Base-by-base conservation (phyloP, 2,329 filamentous ascomycete genomes). In the Penicillium polonicum region DNA sequence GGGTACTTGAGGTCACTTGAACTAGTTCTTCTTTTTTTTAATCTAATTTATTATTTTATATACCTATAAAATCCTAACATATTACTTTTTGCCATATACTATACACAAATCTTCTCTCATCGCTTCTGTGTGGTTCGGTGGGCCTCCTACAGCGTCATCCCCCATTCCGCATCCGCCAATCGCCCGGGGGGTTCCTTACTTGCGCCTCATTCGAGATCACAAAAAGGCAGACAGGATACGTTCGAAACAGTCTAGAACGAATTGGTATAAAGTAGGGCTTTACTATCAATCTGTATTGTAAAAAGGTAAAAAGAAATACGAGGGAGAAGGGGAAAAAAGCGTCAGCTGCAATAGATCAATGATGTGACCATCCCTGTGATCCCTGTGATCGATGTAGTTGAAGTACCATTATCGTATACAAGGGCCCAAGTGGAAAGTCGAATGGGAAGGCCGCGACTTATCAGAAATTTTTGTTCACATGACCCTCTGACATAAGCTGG, bases 91-190 rank as follows among this genome's bases (percentile, higher is more conserved):
- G 42, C 31, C 31, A 35, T 33, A 10, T 19, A 33, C 17, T 33
- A 23, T 53, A 29, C 39, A 29, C 33, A 42, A 35, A 41, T 36
- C 48, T 48, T 41, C 45, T 48, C 45, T 51, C 51, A 43, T 61
- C 62, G 48, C 25, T 70, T 72, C 67, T 71, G 67, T 74, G 71
- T 74, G 72, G 72, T 72, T 75, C 72, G 68, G 72, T 74, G 72
- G 72, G 71, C 71, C 71, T 55, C 60, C 64, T 41, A 36, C 65
- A 68, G 68, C 70, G 70, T 73, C 70, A 74, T 72, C 71, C 70
- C 63, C 67, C 71, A 70, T 70, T 69, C 66, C 63, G 55, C 66
- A 60, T 60, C 68, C 68, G 60, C 71, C 71, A 72, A 72, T 72
- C 69, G 67, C 64, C 65, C 66, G 57, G 57, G 48, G 48, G 46